A percentile compares a stretch with the other conserved stretches of the same genome.
These are phyloP conservation scores for Casuarina cunninghamiana DNA, from an alignment of 306 rosid genomes.

Conservation along the genomic window DNA sequence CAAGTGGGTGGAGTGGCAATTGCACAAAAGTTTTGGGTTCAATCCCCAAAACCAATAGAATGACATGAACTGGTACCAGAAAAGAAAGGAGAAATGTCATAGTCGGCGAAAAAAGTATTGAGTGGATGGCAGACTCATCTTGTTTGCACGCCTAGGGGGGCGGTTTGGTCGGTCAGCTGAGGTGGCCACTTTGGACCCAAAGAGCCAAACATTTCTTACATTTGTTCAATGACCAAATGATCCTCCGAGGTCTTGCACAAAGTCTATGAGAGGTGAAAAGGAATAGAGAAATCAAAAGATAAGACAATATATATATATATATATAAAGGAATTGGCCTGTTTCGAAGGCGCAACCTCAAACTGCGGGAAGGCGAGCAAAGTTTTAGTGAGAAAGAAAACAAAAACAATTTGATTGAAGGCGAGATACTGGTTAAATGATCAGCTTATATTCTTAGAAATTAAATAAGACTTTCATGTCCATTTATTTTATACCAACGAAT, in stretches of 20 bases:
- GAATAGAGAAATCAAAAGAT: too few relatives aligned
- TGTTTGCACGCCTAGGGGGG: slow-evolving; percentile 41
- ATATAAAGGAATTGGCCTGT: too few relatives aligned
- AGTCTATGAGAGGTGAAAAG: too few relatives aligned
- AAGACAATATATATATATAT: too few relatives aligned
- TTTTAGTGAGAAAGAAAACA: too few relatives aligned
- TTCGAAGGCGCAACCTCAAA: too few relatives aligned
- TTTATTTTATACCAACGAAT: too few relatives aligned
- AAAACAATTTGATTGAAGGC: too few relatives aligned
- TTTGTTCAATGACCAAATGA: slow-evolving; percentile 14
- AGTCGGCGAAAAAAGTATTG: slow-evolving; percentile 30
- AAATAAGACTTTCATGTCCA: too few relatives aligned
- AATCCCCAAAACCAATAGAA: background rate
- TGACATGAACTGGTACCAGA: background rate
- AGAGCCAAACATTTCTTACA: slow-evolving; percentile 10
- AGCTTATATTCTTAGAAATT: too few relatives aligned
- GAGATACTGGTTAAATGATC: too few relatives aligned
- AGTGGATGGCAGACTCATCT: slow-evolving; percentile 31
- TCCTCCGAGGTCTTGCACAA: slow-evolving; percentile 1
- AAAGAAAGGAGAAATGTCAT: slow-evolving; percentile 18
- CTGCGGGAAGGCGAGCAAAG: too few relatives aligned
- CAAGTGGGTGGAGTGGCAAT: background rate
- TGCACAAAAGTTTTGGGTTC: background rate
- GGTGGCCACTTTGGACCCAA: slow-evolving; percentile 58
- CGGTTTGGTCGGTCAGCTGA: slow-evolving; percentile 77